Percentiles rank a stretch among this genome's conserved stretches.
These are phyloP conservation scores for Lentithecium fluviatile DNA, from an alignment of 495 filamentous ascomycete species.

Conservation along the genomic window DNA sequence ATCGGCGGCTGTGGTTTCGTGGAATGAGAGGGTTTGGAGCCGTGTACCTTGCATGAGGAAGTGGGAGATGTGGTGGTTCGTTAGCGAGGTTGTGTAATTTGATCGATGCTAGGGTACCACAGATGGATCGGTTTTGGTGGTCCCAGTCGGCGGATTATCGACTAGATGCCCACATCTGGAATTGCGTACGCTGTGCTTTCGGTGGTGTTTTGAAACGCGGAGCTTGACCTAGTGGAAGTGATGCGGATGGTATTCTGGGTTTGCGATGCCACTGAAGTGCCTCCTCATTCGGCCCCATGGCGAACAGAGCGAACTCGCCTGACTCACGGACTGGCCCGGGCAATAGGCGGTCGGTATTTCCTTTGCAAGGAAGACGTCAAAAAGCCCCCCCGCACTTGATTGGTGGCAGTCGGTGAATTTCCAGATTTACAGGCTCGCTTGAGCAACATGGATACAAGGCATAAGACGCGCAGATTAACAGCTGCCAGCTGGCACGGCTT, in stretches of 20 bases:
- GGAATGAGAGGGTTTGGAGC: neutral
- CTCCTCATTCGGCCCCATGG: too few species aligned
- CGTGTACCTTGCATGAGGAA: neutral
- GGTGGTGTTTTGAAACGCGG: too few species aligned
- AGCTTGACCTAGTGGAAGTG: neutral
- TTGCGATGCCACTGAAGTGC: too few species aligned
- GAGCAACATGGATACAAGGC: constrained; percentile 23
- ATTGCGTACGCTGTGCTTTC: too few species aligned
- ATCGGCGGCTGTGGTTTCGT: neutral
- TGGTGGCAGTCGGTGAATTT: constrained; percentile 15
- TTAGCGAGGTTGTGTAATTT: neutral
- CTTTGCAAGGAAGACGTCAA: constrained; percentile 6
- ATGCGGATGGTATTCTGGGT: neutral
- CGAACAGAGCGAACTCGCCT: too few species aligned
- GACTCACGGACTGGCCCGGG: neutral
- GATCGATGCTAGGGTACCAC: neutral
- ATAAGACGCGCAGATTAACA: constrained; percentile 34
- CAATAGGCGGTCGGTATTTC: constrained; percentile 22
- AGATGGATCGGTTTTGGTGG: neutral
- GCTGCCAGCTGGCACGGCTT: constrained; percentile 14
- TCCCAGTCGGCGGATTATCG: too few species aligned
- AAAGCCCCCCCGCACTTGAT: constrained; percentile 9
- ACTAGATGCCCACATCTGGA: too few species aligned
- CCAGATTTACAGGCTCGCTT: constrained; percentile 28
- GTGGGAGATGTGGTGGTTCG: neutral